phyloP scores from a whole-genome alignment of 805 yeast species.

The Wickerhamiella dianesei region DNA sequence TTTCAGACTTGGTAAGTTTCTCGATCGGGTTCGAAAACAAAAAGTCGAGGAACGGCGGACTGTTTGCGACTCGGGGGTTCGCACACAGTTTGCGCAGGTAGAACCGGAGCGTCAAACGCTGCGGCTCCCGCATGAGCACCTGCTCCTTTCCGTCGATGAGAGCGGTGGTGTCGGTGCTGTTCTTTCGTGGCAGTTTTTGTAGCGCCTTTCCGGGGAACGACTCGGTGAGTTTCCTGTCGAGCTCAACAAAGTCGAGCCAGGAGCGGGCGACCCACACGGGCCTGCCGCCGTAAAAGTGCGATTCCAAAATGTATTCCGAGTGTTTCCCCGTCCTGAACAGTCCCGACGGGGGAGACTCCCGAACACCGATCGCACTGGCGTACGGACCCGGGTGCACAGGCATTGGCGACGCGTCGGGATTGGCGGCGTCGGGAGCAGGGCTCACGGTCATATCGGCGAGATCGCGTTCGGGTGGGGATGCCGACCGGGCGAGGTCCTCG shows the following conservation, averaged over 20 bases:
- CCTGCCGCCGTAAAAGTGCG: constrained; percentile 21
- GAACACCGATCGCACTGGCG: constrained; percentile 57
- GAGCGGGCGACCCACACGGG: constrained; percentile 43
- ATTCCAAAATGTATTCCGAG: constrained; percentile 23
- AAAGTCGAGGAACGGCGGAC: constrained; percentile 41
- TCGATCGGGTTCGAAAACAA: constrained; percentile 31
- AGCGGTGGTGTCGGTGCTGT: constrained; percentile 17
- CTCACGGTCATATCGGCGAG: background rate
- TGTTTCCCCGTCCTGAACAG: constrained; percentile 19
- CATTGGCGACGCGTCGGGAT: constrained; percentile 1
- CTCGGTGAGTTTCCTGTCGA: constrained; percentile 37
- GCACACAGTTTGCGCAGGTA: constrained; percentile 44
- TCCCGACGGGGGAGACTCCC: constrained; percentile 23
- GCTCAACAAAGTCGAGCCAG: constrained; percentile 51
- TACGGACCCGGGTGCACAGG: constrained; percentile 42
- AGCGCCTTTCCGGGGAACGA: constrained; percentile 58
- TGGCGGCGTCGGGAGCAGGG: background rate
- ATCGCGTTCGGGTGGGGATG: background rate
- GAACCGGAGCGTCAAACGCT: constrained; percentile 64
- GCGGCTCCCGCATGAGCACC: constrained; percentile 53
- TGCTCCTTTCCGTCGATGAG: constrained; percentile 7
- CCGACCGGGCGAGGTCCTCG: constrained; percentile 13
- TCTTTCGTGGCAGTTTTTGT: constrained; percentile 45
- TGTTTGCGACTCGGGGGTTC: constrained; percentile 42
- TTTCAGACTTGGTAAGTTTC: constrained; percentile 31